Base-by-base conservation (phyloP, 2,329 filamentous ascomycete species). In the Hymenotorrendiella dingleyae region DNA sequence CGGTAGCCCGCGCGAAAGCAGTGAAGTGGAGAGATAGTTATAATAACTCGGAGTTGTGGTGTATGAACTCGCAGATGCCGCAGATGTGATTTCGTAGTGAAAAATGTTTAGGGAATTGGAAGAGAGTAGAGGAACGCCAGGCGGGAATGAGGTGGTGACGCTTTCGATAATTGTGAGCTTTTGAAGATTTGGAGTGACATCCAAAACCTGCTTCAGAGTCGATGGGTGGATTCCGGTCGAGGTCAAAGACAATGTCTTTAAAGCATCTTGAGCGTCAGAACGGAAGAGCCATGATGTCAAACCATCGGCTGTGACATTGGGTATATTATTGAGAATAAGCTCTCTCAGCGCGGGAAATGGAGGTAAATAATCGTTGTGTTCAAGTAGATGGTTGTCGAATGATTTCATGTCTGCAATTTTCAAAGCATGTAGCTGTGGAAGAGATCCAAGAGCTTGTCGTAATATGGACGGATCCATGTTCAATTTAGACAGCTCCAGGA, bases 11-110 rank as follows among this genome's bases (percentile, higher is more conserved):
- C 83, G 84, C 12, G 80, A 76, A 47, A 93, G 78, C 23, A 97
- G 76, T 0, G 87, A 94, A n/a, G 77, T 77, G 20, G 87, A 82
- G 16, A 97, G 77, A 64, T 95, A 95, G 47, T 79, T 77, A 64
- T 96, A 94, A 67, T 95, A 94, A 14, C 74, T 74, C 8, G 69
- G 64, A 0, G 74, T 74, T 19, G 74, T 67, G 7, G 71, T 48
- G 47, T 78, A 84, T 9, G 80, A 72, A 17, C 79, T 76, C 0
- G 76, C 67, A 4, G 69, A 62, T 0, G 76, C 66, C 8, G 70
- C 69, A 3, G 79, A 73, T 9, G 78, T 83, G 60, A 97, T 86
- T 64, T 96, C 91, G 60, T 82, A 96, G 54, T 91, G 83, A 11
- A 97, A 69, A 3, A 78, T 83, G 52, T 72, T 68, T 16, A 97